Evolutionary conservation across 257 asterid genomes (phyloP).

Genomic region (Solanum peruvianum): DNA sequence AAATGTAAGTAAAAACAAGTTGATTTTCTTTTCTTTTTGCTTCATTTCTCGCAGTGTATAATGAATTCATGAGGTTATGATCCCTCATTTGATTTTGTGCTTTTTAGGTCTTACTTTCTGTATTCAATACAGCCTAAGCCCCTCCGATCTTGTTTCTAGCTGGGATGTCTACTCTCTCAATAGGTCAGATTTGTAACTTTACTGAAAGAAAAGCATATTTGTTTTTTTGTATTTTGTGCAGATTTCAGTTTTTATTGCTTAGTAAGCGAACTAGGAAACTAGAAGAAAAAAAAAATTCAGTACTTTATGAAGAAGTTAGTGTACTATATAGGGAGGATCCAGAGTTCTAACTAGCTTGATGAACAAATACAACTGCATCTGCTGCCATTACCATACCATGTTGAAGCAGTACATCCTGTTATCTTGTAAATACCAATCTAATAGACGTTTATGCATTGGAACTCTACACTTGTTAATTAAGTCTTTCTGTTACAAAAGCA

Average conservation of each 20-base stretch:
- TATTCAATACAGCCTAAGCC: conserved; percentile 69
- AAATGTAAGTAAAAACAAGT: conserved; percentile 37
- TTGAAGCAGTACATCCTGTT: background rate
- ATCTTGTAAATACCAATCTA: background rate
- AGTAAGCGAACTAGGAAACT: too few relatives aligned
- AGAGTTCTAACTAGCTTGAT: background rate
- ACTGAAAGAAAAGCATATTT: background rate
- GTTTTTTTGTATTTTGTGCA: background rate
- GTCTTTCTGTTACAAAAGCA: background rate
- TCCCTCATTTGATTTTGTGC: background rate
- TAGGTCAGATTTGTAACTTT: conserved; percentile 33
- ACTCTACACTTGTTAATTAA: background rate
- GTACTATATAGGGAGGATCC: background rate
- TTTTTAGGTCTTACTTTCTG: conserved; percentile 65
- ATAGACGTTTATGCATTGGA: background rate
- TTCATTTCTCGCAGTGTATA: background rate
- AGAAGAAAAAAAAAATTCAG: too few relatives aligned
- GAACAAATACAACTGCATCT: background rate
- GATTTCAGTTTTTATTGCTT: background rate
- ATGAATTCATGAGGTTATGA: background rate
- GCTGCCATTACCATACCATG: background rate
- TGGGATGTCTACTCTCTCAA: conserved; percentile 82
- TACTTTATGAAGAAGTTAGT: background rate
- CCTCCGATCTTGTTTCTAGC: conserved; percentile 82
- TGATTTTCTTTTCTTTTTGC: background rate